Conservation (phyloP, 352 stramenopile species). For the Elongisporangium undulatum region DNA sequence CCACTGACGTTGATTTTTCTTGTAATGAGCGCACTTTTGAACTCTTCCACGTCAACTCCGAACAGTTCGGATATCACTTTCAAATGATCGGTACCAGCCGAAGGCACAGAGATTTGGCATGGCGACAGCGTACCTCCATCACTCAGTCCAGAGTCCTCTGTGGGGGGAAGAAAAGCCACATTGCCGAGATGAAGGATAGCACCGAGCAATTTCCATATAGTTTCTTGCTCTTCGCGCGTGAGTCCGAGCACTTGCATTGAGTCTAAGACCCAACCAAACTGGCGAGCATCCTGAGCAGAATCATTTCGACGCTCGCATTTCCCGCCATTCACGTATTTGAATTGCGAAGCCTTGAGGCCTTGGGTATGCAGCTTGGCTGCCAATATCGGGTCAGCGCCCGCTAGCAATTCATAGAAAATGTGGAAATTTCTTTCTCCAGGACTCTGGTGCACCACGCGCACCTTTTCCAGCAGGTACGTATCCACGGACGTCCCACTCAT, state of each 20-base stretch:
- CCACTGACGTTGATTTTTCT: conserved; percentile 69
- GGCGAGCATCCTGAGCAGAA: conserved; percentile 46
- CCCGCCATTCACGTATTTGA: conserved; percentile 65
- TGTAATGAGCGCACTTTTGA: conserved; percentile 51
- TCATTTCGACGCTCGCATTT: conserved; percentile 69
- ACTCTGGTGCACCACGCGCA: conserved; percentile 77
- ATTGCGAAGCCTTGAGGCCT: conserved; percentile 31
- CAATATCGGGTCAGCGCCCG: conserved; percentile 38
- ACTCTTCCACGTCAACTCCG: conserved; percentile 32
- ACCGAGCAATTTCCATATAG: conserved; percentile 67
- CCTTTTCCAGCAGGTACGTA: conserved; percentile 94
- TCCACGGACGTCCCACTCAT: conserved; percentile 76
- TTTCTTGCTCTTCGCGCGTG: conserved; percentile 41
- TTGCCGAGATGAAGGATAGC: conserved; percentile 85
- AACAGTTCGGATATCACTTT: conserved; percentile 37
- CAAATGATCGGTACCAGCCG: conserved; percentile 21
- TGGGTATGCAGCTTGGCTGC: conserved; percentile 38
- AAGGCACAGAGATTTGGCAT: background rate
- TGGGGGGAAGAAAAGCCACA: conserved; percentile 53
- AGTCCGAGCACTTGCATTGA: conserved; percentile 80
- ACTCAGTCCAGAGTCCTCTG: conserved; percentile 21
- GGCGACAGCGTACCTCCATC: background rate
- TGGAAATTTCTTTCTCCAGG: conserved; percentile 78
- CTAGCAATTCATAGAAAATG: conserved; percentile 77
- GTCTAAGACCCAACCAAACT: conserved; percentile 56